phyloP scores from a whole-genome alignment of 2,329 filamentous ascomycete genomes.

The Aspergillus hortae region DNA sequence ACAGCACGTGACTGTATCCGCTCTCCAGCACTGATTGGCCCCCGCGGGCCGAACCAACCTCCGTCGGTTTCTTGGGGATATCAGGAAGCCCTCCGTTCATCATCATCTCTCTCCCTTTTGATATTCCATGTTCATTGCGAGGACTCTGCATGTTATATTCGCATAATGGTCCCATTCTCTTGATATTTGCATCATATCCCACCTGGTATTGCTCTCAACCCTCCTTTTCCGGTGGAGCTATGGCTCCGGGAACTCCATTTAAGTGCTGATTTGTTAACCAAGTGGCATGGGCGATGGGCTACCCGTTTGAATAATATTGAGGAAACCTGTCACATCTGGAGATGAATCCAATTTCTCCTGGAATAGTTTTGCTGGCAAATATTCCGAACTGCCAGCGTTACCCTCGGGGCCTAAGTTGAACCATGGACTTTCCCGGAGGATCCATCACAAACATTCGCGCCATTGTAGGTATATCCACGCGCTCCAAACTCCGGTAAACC shows the following conservation, averaged over 20 bases:
- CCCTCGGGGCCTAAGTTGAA: conserved; percentile 24
- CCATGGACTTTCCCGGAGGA: conserved; percentile 43
- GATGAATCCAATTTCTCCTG: conserved; percentile 30
- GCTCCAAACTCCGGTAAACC: neutral
- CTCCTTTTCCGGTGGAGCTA: conserved; percentile 8
- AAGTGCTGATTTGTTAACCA: conserved; percentile 15
- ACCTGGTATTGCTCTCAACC: conserved; percentile 3
- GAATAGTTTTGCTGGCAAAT: conserved; percentile 23
- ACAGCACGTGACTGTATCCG: conserved; percentile 27
- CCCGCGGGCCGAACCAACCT: conserved; percentile 29
- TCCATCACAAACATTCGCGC: conserved; percentile 41
- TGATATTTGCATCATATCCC: conserved; percentile 1
- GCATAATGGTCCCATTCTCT: neutral
- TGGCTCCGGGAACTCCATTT: conserved; percentile 16
- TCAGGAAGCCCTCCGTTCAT: conserved; percentile 6
- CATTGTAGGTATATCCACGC: conserved; percentile 32
- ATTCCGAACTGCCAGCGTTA: conserved; percentile 25
- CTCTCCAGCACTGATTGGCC: conserved; percentile 28
- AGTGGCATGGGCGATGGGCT: conserved; percentile 18
- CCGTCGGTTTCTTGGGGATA: conserved; percentile 24
- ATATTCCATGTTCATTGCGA: neutral
- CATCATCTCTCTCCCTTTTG: conserved; percentile 2
- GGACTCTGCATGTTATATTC: neutral
- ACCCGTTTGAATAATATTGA: conserved; percentile 10
- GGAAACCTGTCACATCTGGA: conserved; percentile 20